phyloP scores from a whole-genome alignment of 2,329 filamentous ascomycete species.

The Curvularia hawaiiensis region DNA sequence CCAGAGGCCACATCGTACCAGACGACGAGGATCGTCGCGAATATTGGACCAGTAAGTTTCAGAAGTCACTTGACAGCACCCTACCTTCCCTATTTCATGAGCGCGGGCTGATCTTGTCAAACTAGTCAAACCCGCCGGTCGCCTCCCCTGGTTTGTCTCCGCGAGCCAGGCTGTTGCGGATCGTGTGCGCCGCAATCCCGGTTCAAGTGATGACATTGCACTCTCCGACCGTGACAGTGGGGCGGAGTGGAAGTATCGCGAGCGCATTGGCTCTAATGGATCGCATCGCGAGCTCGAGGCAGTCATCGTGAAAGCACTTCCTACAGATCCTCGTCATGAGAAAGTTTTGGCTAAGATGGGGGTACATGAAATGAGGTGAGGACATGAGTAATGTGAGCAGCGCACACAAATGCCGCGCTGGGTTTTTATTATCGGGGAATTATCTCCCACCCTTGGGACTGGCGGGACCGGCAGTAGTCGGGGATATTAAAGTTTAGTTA shows the following conservation, averaged over 20 bases:
- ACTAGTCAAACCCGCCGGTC: constrained; percentile 34
- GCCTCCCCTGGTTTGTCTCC: constrained; percentile 18
- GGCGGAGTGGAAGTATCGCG: constrained; percentile 31
- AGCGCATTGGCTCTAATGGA: constrained; percentile 33
- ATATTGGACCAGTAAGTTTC: constrained; percentile 72
- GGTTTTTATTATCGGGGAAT: background rate
- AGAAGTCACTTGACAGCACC: background rate
- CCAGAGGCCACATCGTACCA: constrained; percentile 72
- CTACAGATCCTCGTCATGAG: constrained; percentile 33
- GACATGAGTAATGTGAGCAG: background rate
- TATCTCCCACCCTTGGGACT: background rate
- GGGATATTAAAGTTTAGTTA: background rate
- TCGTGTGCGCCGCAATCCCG: constrained; percentile 22
- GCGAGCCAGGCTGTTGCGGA: constrained; percentile 36
- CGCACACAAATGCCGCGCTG: background rate
- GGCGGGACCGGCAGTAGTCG: background rate
- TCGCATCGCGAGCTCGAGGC: constrained; percentile 39
- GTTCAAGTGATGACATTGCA: constrained; percentile 22
- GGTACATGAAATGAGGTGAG: constrained; percentile 1
- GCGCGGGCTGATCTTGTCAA: constrained; percentile 1
- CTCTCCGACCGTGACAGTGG: constrained; percentile 33
- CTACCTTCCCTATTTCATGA: background rate
- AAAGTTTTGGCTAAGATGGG: constrained; percentile 34
- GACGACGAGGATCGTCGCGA: constrained; percentile 78
- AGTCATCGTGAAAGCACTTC: constrained; percentile 29